Percentiles rank a stretch among this genome's conserved stretches.
Conservation (phyloP, 805 yeast species). For the Schwanniomyces polymorphus region DNA sequence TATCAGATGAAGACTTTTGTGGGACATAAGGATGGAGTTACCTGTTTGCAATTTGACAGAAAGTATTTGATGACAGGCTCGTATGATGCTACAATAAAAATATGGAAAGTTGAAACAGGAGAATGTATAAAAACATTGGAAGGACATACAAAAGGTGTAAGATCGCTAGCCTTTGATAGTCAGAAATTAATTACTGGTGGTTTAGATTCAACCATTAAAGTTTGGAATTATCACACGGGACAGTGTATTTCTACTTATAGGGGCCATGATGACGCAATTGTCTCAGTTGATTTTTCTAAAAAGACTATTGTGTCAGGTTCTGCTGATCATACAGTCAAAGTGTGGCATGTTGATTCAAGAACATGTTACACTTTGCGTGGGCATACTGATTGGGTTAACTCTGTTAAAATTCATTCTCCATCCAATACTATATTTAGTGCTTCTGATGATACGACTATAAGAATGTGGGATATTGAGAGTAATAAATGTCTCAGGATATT, state of each 20-base stretch:
- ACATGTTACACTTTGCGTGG: slow-evolving; percentile 93
- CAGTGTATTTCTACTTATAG: slow-evolving; percentile 90
- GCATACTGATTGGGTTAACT: slow-evolving; percentile 88
- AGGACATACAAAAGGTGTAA: slow-evolving; percentile 90
- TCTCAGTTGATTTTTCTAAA: slow-evolving; percentile 76
- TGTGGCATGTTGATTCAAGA: slow-evolving; percentile 94
- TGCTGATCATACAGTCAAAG: slow-evolving; percentile 88
- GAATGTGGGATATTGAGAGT: slow-evolving; percentile 91
- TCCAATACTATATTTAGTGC: slow-evolving; percentile 82
- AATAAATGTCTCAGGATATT: slow-evolving; percentile 78
- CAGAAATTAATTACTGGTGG: slow-evolving; percentile 92
- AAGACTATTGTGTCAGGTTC: slow-evolving; percentile 90
- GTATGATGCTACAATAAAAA: slow-evolving; percentile 82
- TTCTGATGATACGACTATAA: slow-evolving; percentile 86
- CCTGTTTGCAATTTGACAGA: slow-evolving; percentile 81
- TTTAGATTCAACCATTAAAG: slow-evolving; percentile 84
- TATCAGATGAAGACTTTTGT: slow-evolving; percentile 62
- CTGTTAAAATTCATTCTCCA: slow-evolving; percentile 80
- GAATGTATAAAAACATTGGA: slow-evolving; percentile 70
- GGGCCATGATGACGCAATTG: slow-evolving; percentile 87
- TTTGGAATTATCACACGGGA: slow-evolving; percentile 96
- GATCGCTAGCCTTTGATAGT: slow-evolving; percentile 81
- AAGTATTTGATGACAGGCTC: slow-evolving; percentile 84
- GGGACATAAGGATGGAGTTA: slow-evolving; percentile 89
- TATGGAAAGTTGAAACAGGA: slow-evolving; percentile 90